These are phyloP conservation scores for Russula earlei DNA, from an alignment of 768 basidiomycete species.

Conservation along the genomic window DNA sequence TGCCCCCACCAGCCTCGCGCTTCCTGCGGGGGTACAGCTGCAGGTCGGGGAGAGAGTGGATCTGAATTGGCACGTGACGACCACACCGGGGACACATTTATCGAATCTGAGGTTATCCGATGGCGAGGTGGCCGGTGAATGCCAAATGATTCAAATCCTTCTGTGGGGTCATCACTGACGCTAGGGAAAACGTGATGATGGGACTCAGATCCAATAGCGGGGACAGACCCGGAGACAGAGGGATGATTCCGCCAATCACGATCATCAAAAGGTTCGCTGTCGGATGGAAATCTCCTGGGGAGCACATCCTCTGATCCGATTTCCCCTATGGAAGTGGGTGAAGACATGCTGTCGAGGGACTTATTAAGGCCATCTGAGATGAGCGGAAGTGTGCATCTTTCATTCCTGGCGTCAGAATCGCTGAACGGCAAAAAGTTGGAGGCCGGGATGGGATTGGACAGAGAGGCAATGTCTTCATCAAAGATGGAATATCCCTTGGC, in stretches of 20 bases:
- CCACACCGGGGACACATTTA: constrained; percentile 21
- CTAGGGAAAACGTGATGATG: constrained; percentile 17
- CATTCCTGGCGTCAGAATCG: constrained; percentile 32
- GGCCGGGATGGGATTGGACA: constrained; percentile 21
- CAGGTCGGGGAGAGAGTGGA: constrained; percentile 19
- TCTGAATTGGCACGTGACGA: constrained; percentile 18
- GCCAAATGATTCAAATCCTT: constrained; percentile 41
- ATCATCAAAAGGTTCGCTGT: constrained; percentile 42
- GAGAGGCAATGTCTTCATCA: constrained; percentile 32
- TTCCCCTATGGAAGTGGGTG: constrained; percentile 23
- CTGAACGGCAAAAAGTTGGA: constrained; percentile 47
- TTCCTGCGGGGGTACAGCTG: constrained; percentile 15
- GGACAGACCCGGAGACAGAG: constrained; percentile 4
- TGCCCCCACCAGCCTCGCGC: constrained; percentile 9
- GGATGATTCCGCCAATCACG: constrained; percentile 38
- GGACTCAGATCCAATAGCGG: constrained; percentile 15
- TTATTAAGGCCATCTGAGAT: constrained; percentile 49
- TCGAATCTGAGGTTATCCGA: constrained; percentile 22
- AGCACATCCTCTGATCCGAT: constrained; percentile 25
- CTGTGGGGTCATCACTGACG: constrained; percentile 25
- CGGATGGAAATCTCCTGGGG: constrained; percentile 42
- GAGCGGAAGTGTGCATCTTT: constrained; percentile 38
- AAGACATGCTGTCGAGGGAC: constrained; percentile 30
- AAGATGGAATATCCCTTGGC: constrained; percentile 35
- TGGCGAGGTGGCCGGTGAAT: constrained; percentile 27